A percentile compares a stretch with the other conserved stretches of the same genome.
Conservation (phyloP, 345 rosid species). For the Excoecaria cochinchinensis region DNA sequence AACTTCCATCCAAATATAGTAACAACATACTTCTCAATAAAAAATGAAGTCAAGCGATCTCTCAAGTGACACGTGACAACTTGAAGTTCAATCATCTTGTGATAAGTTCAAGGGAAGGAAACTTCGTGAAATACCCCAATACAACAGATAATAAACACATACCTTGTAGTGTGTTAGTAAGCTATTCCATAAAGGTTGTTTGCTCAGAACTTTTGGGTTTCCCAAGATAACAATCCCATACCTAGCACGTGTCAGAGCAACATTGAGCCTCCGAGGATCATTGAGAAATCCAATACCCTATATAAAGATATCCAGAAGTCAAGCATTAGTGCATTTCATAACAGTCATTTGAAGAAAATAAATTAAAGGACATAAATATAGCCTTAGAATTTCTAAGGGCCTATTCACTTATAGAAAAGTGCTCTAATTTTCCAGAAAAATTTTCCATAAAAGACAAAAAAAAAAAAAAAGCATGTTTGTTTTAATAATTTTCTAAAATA, state of each 20-base stretch:
- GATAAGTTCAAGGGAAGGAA: background rate
- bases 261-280: slow-evolving; percentile 99
- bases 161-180: slow-evolving; percentile 98
- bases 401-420: no score
- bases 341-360: background rate
- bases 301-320: slow-evolving; percentile 22
- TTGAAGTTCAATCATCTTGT: background rate
- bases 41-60: no score
- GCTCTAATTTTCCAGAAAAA: no score
- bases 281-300: slow-evolving; percentile 99
- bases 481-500: no score
- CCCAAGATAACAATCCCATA: slow-evolving; percentile 99
- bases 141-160: slow-evolving; percentile 7
- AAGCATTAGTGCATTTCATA: slow-evolving; percentile 2
- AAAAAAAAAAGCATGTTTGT: no score
- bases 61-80: background rate
- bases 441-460: no score
- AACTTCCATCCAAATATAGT: background rate
- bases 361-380: background rate
- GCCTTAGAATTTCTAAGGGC: background rate
- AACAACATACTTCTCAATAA: background rate
- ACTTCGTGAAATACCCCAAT: background rate
- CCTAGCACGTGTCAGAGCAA: slow-evolving; percentile 95
- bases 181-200: slow-evolving; percentile 97
- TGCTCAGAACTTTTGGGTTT: slow-evolving; percentile 97